Evolutionary conservation across 164 flowering plant species (phyloP).

Genomic region (Platanus orientalis): DNA sequence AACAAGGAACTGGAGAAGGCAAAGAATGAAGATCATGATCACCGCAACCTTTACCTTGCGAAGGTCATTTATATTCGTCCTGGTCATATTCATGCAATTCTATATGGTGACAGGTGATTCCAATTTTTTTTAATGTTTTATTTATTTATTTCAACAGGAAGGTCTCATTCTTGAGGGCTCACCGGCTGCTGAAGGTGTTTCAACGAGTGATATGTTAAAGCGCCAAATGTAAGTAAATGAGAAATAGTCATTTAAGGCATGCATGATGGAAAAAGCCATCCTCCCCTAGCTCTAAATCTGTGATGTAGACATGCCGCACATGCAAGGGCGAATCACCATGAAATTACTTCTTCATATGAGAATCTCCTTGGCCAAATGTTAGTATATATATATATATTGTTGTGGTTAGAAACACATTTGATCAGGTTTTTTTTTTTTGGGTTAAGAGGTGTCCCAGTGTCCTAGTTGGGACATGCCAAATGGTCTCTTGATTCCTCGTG

Average conservation of each 20-base stretch:
- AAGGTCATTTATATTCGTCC: constrained; percentile 38
- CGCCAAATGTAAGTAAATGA: constrained; percentile 60
- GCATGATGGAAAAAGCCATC: neutral
- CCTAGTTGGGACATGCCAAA: too few relatives aligned
- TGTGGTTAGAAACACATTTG: neutral
- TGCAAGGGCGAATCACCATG: neutral
- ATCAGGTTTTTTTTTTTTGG: neutral
- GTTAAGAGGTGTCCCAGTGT: neutral
- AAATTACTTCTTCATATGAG: too few relatives aligned
- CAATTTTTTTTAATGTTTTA: neutral
- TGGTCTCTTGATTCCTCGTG: too few relatives aligned
- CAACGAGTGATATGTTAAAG: constrained; percentile 74
- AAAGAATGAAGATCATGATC: constrained; percentile 55
- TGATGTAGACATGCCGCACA: neutral
- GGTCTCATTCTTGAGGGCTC: constrained; percentile 86
- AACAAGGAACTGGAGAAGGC: constrained; percentile 58
- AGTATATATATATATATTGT: too few relatives aligned
- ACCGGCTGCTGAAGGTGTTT: constrained; percentile 94
- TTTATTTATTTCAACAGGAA: constrained; percentile 47
- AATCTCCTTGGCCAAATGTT: too few relatives aligned
- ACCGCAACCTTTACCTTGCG: constrained; percentile 83
- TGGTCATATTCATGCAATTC: neutral
- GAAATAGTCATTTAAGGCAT: neutral
- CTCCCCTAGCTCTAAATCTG: neutral
- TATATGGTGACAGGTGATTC: neutral